Base-by-base conservation (phyloP, 306 rosid species). In the Pterocarpus macrocarpus region DNA sequence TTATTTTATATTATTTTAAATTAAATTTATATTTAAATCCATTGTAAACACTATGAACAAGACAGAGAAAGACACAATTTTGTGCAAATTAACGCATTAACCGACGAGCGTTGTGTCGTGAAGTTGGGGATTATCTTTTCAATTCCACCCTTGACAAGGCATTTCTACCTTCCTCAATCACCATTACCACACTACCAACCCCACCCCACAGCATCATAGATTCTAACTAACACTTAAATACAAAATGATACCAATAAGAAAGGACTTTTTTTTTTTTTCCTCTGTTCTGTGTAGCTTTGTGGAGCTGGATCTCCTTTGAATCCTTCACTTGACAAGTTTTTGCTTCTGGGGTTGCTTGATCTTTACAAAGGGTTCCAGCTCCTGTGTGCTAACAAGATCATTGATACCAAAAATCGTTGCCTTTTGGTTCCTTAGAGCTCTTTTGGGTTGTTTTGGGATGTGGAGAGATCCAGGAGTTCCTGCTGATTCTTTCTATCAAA, bases 401-500 rank as follows among this genome's bases (percentile, higher is more conserved):
- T 84, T 67, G 5, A 15, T 59, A 57, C 69, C 15, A 50, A 53
- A 63, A 75, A 71, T 35, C 49, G 12, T 57, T 49, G 72, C 39
- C 73, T 79, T 79, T 49, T 59, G 30, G 15, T 47, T 53, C 53
- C 5, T 52, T 41, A 32, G 5, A 55, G 63, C 44, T 67, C 36
- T 15, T n/a, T n/a, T n/a, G n/a, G n/a, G n/a, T n/a, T 71, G 77
- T 77, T 82, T 78, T 91, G 87, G 77, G 87, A 96, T 96, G 98
- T 96, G 99, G 99, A 88, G 97, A 64, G 92, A 86, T 82, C 69
- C 81, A 38, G 99, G 98, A 75, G 86, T 86, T 85, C 84, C 97
- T 72, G 98, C 92, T 84, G 99, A 93, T 88, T 92, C 98, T 84
- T 96, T 86, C 97, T 96, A 96, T 70, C 86, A 92, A 92, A 86